A percentile compares a stretch with the other conserved stretches of the same genome.
Evolutionary conservation across 1,139 yeast species (phyloP).

Genomic region (Nakaseomyces kungkrabaensis): DNA sequence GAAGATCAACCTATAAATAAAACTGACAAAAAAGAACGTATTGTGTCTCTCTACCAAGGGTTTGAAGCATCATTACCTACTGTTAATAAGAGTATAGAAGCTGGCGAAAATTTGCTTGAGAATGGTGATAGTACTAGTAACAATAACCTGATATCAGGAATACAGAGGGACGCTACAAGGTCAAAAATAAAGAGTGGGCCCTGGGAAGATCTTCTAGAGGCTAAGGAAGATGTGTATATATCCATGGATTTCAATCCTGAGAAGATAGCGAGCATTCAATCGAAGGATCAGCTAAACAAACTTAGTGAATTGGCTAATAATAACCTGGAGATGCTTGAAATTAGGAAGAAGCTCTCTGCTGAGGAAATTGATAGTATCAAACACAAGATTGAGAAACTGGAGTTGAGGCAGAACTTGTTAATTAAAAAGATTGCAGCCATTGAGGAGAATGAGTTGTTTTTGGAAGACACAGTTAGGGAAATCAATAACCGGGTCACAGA

Average conservation of each 20-base stretch:
- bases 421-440: slow-evolving; percentile 48
- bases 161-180: background rate
- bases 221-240: slow-evolving; percentile 1
- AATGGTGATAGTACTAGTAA: slow-evolving; percentile 3
- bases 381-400: slow-evolving; percentile 41
- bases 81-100: slow-evolving; percentile 12
- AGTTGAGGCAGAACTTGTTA: slow-evolving; percentile 40
- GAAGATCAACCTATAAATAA: slow-evolving; percentile 12
- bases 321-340: slow-evolving; percentile 45
- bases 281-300: slow-evolving; percentile 24
- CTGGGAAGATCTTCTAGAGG: slow-evolving; percentile 1
- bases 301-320: slow-evolving; percentile 36
- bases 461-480: slow-evolving; percentile 40
- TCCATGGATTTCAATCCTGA: slow-evolving; percentile 17
- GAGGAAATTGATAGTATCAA: slow-evolving; percentile 57
- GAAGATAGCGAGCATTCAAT: slow-evolving; percentile 27
- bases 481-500: slow-evolving; percentile 34
- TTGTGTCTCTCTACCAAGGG: slow-evolving; percentile 50
- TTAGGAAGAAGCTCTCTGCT: slow-evolving; percentile 54
- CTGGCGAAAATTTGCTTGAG: slow-evolving; percentile 8
- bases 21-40: slow-evolving; percentile 8
- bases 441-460: slow-evolving; percentile 47
- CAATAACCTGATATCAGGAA: background rate
- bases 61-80: slow-evolving; percentile 46
- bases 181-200: slow-evolving; percentile 2